Evolutionary conservation across 208 protist species (phyloP).

Genomic region (Entamoeba invadens): DNA sequence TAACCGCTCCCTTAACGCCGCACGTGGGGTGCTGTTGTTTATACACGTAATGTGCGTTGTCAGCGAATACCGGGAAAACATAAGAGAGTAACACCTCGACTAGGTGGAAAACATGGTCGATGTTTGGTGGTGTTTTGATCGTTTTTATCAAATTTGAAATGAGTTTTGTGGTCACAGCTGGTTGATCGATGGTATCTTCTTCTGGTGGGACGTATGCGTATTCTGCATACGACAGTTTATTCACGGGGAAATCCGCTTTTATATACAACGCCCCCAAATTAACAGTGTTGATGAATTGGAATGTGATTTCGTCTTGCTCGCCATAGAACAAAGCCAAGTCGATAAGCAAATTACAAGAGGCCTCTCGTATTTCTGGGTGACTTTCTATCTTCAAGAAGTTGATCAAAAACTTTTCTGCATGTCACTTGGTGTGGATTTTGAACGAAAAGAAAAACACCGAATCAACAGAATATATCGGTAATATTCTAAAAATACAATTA

Average conservation of each 20-base stretch:
- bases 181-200: not conserved
- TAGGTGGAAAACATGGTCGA: not conserved
- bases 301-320: not conserved
- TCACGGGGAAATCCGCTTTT: not conserved
- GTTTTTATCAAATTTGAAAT: not conserved
- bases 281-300: not conserved
- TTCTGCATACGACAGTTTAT: not conserved
- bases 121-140: not conserved
- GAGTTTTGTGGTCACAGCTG: not conserved
- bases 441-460: too few relatives aligned
- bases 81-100: not conserved
- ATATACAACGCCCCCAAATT: not conserved
- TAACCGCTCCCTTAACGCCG: not conserved
- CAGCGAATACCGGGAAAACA: not conserved
- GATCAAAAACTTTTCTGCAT: not conserved
- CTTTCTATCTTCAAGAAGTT: not conserved
- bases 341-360: not conserved
- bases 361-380: not conserved
- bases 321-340: not conserved
- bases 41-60: not conserved
- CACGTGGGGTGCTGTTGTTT: not conserved
- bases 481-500: too few relatives aligned
- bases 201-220: not conserved
- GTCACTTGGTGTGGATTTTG: not conserved
- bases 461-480: too few relatives aligned